phyloP scores from a whole-genome alignment of 108 stramenopile species.

The Nitzschia sp. region DNA sequence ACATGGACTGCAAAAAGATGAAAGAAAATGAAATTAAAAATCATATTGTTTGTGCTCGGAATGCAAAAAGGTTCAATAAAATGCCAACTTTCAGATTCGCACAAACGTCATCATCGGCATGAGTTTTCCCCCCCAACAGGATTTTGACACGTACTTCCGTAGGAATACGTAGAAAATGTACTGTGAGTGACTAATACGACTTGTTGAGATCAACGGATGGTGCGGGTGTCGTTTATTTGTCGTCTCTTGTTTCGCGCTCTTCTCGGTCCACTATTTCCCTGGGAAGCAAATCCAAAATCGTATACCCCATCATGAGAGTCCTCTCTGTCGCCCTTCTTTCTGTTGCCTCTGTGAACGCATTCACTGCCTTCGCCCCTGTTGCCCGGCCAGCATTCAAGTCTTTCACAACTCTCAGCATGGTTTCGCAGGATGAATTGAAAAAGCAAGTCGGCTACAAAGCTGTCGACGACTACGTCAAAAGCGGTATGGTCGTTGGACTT shows the following conservation, averaged over 20 bases:
- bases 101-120: neutral
- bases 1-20: too few relatives aligned
- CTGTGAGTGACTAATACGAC: constrained; percentile 1
- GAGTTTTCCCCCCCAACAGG: neutral
- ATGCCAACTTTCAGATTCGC: neutral
- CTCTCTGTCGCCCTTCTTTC: constrained; percentile 27
- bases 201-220: neutral
- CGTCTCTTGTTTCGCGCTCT: neutral
- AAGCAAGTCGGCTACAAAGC: constrained; percentile 90
- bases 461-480: constrained; percentile 90
- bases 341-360: constrained; percentile 24
- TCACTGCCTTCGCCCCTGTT: constrained; percentile 22
- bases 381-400: constrained; percentile 14
- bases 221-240: too few relatives aligned
- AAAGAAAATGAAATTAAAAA: too few relatives aligned
- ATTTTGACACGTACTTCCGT: neutral
- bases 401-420: constrained; percentile 10
- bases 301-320: constrained; percentile 40
- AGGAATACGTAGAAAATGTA: neutral
- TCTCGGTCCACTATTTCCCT: neutral
- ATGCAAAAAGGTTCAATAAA: neutral
- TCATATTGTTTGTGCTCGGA: too few relatives aligned
- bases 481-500: constrained; percentile 98
- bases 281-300: neutral
- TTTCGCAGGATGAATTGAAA: constrained; percentile 89